Base-by-base conservation (phyloP, 441 rosid genomes). In the Croton laevigatus region DNA sequence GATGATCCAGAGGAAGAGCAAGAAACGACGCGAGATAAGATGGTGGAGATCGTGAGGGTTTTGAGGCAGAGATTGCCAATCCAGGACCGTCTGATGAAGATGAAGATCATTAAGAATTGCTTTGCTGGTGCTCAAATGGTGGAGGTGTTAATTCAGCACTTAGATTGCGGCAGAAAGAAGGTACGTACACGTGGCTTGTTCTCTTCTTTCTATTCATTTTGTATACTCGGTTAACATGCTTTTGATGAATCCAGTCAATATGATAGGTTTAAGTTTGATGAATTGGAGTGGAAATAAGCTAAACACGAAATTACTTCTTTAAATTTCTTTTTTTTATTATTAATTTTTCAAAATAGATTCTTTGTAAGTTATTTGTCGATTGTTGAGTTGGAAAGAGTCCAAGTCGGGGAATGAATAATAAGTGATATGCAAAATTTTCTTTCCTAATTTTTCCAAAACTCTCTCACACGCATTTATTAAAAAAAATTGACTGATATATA, bases 21-120 rank as follows among this genome's bases (percentile, higher is more conserved):
- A 9, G 44, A 40, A 40, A 40, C 44, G 40, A 45, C 16, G 16
- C 71, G 3, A 46, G 98, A 90, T 55, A 91, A 85, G 64, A 74
- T 82, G 85, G 69, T 82, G 37, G 78, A 65, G 13, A 72, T 82
- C 8, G 87, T 87, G 8, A 88, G 67, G 82, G 74, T 89, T 22
- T 32, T 94, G 78, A 83, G 97, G 65, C 90, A 85, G 79, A 82
- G 74, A 60, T 73, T 94, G 68, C 97, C 94, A 5, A 90, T 91
- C 49, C 88, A 90, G 77, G 97, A 94, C 69, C 91, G 96, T 20
- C 75, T 90, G 75, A 73, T 84, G 84, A 94, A 81, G 94, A 84
- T 94, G 97, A 94, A 87, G 85, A 83, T 94, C 34, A 89, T 87
- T 1, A 88, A 85, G 75, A 91, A 88, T 48, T 94, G 98, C 82